Conservation (phyloP, 2,329 filamentous ascomycete species). For the Stagonosporopsis rhizophila region DNA sequence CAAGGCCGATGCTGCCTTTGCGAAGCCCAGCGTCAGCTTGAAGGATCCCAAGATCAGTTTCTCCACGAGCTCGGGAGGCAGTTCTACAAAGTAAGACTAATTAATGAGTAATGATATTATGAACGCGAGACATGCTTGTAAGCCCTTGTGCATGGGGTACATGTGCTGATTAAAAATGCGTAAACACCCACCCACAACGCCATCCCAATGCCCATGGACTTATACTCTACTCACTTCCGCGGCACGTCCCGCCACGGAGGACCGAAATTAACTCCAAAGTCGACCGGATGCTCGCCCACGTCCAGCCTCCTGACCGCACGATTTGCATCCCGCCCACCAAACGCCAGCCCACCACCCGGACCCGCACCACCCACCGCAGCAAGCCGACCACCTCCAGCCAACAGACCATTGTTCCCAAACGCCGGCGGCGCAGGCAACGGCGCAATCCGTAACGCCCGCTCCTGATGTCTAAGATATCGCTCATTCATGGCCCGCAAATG, state of each 20-base stretch:
- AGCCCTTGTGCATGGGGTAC: neutral
- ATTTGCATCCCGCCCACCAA: neutral
- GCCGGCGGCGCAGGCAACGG: neutral
- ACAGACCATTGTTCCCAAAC: neutral
- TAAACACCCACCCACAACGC: neutral
- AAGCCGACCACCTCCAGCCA: neutral
- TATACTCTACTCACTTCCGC: neutral
- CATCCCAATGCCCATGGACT: neutral
- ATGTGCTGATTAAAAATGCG: neutral
- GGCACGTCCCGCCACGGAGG: neutral
- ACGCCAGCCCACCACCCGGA: neutral
- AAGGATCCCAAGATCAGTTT: slow-evolving; percentile 12
- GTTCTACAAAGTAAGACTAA: neutral
- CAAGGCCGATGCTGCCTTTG: neutral
- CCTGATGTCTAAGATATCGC: no score
- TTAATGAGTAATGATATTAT: neutral
- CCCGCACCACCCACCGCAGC: neutral
- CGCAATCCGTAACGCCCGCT: no score
- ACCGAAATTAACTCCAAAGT: neutral
- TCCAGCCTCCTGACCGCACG: neutral
- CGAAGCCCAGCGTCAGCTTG: neutral
- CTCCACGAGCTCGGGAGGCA: slow-evolving; percentile 25
- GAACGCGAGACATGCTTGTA: neutral
- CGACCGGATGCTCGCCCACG: neutral
- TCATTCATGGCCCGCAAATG: no score